Conservation (phyloP, 805 yeast genomes). For the Ogataea paraovalis region DNA sequence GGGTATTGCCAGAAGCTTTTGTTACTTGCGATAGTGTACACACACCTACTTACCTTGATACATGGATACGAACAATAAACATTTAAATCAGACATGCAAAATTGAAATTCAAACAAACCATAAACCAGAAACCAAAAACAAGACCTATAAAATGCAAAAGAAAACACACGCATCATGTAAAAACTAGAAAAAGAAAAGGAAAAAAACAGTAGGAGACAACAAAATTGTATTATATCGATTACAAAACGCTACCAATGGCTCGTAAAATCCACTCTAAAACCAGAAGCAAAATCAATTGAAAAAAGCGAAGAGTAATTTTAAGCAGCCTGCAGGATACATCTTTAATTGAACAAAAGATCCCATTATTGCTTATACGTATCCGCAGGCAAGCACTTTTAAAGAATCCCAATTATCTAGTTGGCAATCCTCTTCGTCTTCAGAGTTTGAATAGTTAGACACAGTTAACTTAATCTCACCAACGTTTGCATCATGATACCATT, state of each 20-base stretch:
- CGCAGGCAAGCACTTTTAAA: constrained; percentile 36
- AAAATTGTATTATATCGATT: neutral
- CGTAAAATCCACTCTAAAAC: constrained; percentile 12
- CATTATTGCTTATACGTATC: constrained; percentile 19
- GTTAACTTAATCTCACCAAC: constrained; percentile 23
- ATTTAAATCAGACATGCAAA: too few species aligned
- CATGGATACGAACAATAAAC: too few species aligned
- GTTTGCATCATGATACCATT: constrained; percentile 59
- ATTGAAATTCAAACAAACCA: too few species aligned
- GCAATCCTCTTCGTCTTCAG: neutral
- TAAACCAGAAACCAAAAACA: too few species aligned
- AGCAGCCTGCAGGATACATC: constrained; percentile 30
- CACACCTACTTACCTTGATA: too few species aligned
- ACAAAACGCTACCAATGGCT: neutral
- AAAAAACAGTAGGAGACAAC: neutral
- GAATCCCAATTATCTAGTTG: constrained; percentile 8
- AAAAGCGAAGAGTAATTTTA: constrained; percentile 11
- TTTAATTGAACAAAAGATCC: constrained; percentile 11
- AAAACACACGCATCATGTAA: neutral
- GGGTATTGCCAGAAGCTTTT: too few species aligned
- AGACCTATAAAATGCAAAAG: too few species aligned
- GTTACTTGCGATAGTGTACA: too few species aligned
- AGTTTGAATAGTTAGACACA: constrained; percentile 11
- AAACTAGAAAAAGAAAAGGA: neutral
- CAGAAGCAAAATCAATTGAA: constrained; percentile 14